Conservation (phyloP, 2,329 filamentous ascomycete genomes). For the Pseudogymnoascus sp. region DNA sequence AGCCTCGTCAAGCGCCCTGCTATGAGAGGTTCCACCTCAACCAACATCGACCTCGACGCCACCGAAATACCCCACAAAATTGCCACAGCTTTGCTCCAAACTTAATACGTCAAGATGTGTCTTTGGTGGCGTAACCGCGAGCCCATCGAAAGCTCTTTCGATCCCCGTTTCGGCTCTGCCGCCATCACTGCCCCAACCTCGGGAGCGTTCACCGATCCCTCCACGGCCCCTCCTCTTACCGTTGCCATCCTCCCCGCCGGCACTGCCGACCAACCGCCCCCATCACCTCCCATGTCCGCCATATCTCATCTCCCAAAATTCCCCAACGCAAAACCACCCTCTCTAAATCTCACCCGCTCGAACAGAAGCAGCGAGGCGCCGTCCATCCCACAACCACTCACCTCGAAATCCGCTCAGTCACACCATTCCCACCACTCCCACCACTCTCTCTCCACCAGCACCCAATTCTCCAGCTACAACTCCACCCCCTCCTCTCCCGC, state of each 20-base stretch:
- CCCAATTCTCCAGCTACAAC: conserved; percentile 4
- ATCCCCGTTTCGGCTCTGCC: conserved; percentile 22
- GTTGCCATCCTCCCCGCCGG: background rate
- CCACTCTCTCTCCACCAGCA: background rate
- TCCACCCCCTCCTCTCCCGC: background rate
- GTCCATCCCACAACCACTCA: conserved; percentile 10
- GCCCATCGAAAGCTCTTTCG: conserved; percentile 17
- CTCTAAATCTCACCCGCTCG: background rate
- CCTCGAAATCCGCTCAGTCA: background rate
- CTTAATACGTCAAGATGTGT: conserved; percentile 7
- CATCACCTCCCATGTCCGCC: background rate
- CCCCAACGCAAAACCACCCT: conserved; percentile 3
- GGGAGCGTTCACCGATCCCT: conserved; percentile 18
- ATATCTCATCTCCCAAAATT: conserved; percentile 14
- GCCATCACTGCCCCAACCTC: conserved; percentile 22
- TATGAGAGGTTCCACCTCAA: background rate
- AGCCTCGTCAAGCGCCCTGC: background rate
- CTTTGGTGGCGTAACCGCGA: conserved; percentile 15
- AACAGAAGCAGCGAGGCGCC: conserved; percentile 6
- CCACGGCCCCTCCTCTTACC: background rate
- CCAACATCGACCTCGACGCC: background rate
- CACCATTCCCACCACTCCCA: background rate
- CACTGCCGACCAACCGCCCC: background rate
- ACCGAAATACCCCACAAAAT: background rate
- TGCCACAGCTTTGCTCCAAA: background rate